Conservation (phyloP, 768 basidiomycete genomes). For the Boletus patriciae region DNA sequence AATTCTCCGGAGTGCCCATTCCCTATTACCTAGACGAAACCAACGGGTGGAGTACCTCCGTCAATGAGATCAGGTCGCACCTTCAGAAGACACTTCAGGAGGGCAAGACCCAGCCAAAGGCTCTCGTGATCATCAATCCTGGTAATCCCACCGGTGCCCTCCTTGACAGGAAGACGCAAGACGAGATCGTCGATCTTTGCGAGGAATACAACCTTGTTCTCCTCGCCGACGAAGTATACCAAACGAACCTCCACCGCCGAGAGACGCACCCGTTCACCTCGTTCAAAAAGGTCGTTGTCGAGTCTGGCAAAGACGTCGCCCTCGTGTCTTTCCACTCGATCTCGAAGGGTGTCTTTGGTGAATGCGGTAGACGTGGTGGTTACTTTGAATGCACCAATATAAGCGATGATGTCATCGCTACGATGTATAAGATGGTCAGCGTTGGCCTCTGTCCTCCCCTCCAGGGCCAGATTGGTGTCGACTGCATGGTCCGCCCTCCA, state of each 20-base stretch:
- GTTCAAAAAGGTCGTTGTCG: slow-evolving; percentile 86
- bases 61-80: slow-evolving; percentile 61
- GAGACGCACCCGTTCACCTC: slow-evolving; percentile 76
- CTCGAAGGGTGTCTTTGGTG: slow-evolving; percentile 93
- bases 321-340: slow-evolving; percentile 97
- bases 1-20: slow-evolving; percentile 73
- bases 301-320: slow-evolving; percentile 60
- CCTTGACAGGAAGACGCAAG: slow-evolving; percentile 69
- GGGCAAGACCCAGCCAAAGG: slow-evolving; percentile 63
- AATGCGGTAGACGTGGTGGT: slow-evolving; percentile 96
- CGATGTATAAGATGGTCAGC: slow-evolving; percentile 95
- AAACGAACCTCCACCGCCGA: slow-evolving; percentile 80
- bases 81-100: slow-evolving; percentile 63
- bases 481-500: slow-evolving; percentile 91
- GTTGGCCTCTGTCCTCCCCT: slow-evolving; percentile 89
- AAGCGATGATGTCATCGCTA: slow-evolving; percentile 68
- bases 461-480: slow-evolving; percentile 90
- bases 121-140: slow-evolving; percentile 96
- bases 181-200: slow-evolving; percentile 76
- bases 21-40: slow-evolving; percentile 90
- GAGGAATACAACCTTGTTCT: slow-evolving; percentile 84
- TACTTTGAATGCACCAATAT: slow-evolving; percentile 95
- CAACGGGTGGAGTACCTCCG: slow-evolving; percentile 79
- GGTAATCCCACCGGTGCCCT: slow-evolving; percentile 96
- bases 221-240: slow-evolving; percentile 99